Percentiles rank a stretch among this genome's conserved stretches.
Evolutionary conservation across 805 yeast genomes (phyloP).

Genomic region (Metschnikowia aberdeeniae): DNA sequence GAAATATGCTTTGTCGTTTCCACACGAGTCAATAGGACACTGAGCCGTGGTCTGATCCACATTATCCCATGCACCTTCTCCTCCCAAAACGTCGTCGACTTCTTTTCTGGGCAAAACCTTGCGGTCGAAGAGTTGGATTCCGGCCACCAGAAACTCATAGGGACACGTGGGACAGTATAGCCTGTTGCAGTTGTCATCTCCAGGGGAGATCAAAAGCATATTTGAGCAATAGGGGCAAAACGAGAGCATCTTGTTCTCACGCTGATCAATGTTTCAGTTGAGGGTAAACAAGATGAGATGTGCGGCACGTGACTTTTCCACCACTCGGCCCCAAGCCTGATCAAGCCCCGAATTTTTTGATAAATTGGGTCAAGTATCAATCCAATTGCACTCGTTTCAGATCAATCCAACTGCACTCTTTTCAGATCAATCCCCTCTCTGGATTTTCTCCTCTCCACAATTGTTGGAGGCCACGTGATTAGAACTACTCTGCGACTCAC

Average conservation of each 20-base stretch:
- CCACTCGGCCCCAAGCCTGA: no score
- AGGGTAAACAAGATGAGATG: neutral
- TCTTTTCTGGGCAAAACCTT: conserved; percentile 80
- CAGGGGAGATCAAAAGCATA: conserved; percentile 67
- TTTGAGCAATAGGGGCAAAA: conserved; percentile 95
- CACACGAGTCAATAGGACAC: conserved; percentile 86
- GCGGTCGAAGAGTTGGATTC: conserved; percentile 80
- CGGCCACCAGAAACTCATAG: conserved; percentile 84
- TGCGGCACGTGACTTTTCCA: neutral
- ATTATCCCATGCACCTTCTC: conserved; percentile 97
- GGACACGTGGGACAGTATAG: conserved; percentile 94
- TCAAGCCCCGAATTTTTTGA: no score
- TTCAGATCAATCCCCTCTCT: no score
- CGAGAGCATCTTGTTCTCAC: conserved; percentile 59
- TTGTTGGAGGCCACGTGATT: no score
- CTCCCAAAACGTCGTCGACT: conserved; percentile 95
- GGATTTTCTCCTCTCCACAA: no score
- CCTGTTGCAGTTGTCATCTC: conserved; percentile 55
- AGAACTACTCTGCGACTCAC: no score
- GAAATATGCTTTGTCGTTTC: conserved; percentile 87
- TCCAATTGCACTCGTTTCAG: no score
- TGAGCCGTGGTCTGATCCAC: conserved; percentile 94
- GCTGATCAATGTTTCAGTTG: neutral
- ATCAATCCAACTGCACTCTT: no score
- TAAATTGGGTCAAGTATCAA: no score